Conservation (phyloP, 2,329 filamentous ascomycete species). For the Aspergillus latus region DNA sequence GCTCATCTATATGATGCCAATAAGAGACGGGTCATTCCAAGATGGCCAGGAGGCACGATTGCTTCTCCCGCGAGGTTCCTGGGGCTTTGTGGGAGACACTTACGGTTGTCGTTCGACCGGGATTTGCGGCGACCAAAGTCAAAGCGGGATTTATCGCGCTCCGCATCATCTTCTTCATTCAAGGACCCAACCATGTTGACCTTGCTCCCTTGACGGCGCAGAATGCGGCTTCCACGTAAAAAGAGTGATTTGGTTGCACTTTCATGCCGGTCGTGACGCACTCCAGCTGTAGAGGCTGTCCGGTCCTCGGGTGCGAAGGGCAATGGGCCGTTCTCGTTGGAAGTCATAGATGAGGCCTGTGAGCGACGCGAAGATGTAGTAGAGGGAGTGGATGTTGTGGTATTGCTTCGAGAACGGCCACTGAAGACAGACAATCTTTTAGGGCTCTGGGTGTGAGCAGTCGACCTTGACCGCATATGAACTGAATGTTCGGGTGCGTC, state of each 20-base stretch:
- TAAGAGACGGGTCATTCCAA: slow-evolving; percentile 4
- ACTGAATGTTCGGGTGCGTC: slow-evolving; percentile 35
- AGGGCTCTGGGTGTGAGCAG: slow-evolving; percentile 37
- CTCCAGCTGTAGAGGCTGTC: slow-evolving; percentile 26
- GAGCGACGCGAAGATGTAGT: slow-evolving; percentile 48
- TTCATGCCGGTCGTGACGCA: slow-evolving; percentile 36
- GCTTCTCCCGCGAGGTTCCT: not conserved
- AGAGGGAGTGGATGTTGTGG: slow-evolving; percentile 56
- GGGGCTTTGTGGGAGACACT: slow-evolving; percentile 22
- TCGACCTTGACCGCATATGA: slow-evolving; percentile 39
- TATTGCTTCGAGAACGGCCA: slow-evolving; percentile 44
- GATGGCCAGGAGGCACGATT: not conserved
- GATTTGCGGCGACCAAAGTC: slow-evolving; percentile 38
- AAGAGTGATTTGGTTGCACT: slow-evolving; percentile 43
- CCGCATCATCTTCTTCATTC: slow-evolving; percentile 42
- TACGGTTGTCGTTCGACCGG: slow-evolving; percentile 38
- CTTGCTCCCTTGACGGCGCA: slow-evolving; percentile 49
- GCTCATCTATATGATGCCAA: slow-evolving; percentile 33
- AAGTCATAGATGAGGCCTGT: slow-evolving; percentile 46
- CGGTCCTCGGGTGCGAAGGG: slow-evolving; percentile 37
- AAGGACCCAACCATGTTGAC: slow-evolving; percentile 44
- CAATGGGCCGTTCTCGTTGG: slow-evolving; percentile 31
- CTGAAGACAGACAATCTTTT: slow-evolving; percentile 43
- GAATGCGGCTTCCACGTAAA: slow-evolving; percentile 47
- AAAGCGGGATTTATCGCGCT: slow-evolving; percentile 32